Evolutionary conservation across 2,329 filamentous ascomycete species (phyloP).

Genomic region (Phoma herbarum): DNA sequence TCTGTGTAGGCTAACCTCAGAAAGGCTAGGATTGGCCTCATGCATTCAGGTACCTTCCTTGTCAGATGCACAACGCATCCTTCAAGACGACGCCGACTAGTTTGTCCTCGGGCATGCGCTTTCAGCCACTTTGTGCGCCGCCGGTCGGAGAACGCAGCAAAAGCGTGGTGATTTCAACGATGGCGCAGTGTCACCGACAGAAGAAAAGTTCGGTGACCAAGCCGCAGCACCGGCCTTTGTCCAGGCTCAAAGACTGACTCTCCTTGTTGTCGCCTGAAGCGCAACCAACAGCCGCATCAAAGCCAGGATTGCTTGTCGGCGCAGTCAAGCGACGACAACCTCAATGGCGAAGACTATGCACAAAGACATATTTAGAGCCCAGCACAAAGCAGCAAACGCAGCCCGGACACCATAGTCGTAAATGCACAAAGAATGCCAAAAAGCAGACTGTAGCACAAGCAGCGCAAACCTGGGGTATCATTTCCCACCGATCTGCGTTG

Average conservation of each 20-base stretch:
- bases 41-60: constrained; percentile 13
- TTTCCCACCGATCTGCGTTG: no score
- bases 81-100: constrained; percentile 8
- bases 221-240: constrained; percentile 10
- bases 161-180: neutral
- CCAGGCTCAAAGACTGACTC: neutral
- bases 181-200: neutral
- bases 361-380: neutral
- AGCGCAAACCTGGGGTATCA: no score
- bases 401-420: no score
- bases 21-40: constrained; percentile 3
- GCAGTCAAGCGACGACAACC: neutral
- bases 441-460: no score
- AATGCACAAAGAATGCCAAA: no score
- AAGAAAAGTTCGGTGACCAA: constrained; percentile 10
- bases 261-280: constrained; percentile 5
- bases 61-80: constrained; percentile 17
- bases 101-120: constrained; percentile 3
- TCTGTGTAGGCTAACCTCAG: constrained; percentile 4
- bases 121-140: constrained; percentile 12
- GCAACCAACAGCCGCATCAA: constrained; percentile 1
- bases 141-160: constrained; percentile 1
- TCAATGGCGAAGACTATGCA: neutral
- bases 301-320: constrained; percentile 2
- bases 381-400: no score